Conservation (phyloP, 306 rosid species). For the Acacia confusa region DNA sequence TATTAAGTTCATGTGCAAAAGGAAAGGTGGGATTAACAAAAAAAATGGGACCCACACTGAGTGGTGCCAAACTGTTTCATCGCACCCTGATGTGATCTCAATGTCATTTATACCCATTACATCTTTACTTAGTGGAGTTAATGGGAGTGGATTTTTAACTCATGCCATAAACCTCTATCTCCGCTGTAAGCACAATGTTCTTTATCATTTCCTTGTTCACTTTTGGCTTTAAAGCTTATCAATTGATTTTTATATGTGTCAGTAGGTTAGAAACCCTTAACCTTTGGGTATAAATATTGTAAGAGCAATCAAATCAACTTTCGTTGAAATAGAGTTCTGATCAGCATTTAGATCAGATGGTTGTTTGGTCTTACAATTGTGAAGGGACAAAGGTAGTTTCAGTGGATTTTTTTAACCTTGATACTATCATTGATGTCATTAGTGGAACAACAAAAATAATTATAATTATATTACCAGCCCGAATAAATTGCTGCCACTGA, state of each 20-base stretch:
- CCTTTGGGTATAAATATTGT: slow-evolving; percentile 14
- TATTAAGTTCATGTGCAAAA: slow-evolving; percentile 64
- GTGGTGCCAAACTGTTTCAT: slow-evolving; percentile 79
- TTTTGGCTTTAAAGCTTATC: not conserved
- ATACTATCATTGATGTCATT: not conserved
- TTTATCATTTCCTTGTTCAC: slow-evolving; percentile 1
- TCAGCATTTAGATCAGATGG: not conserved
- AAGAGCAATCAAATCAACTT: slow-evolving; percentile 17
- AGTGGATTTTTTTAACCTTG: not conserved
- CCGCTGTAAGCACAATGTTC: slow-evolving; percentile 63
- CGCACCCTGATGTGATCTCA: slow-evolving; percentile 74
- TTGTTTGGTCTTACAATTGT: not conserved
- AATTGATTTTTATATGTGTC: not conserved
- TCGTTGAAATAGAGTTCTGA: slow-evolving; percentile 5
- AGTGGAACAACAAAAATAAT: not conserved
- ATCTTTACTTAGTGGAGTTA: slow-evolving; percentile 77
- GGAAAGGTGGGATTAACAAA: slow-evolving; percentile 77
- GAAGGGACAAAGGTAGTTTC: not conserved
- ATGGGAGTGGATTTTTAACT: slow-evolving; percentile 86
- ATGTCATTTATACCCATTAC: slow-evolving; percentile 85
- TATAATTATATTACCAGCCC: not conserved
- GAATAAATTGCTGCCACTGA: not conserved
- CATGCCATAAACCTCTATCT: slow-evolving; percentile 91
- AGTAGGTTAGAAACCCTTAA: slow-evolving; percentile 9
- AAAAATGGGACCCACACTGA: slow-evolving; percentile 51